These are phyloP conservation scores for Phytophthora capsici DNA, from an alignment of 352 stramenopile genomes.

Conservation along the genomic window DNA sequence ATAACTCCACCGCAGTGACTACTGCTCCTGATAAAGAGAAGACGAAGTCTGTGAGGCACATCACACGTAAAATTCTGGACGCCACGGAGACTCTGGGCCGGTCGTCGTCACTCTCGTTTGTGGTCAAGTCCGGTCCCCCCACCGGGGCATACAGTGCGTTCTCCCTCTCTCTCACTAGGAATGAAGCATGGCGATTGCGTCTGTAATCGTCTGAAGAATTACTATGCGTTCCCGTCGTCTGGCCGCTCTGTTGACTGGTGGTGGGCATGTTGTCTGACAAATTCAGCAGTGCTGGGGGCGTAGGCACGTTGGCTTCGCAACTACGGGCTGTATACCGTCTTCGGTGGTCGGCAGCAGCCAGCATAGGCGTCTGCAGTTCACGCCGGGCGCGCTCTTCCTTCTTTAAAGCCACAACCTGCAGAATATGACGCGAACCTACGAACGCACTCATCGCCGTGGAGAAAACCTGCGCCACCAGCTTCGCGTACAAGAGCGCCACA, in stretches of 20 bases:
- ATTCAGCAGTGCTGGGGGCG: conserved; percentile 23
- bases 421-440: conserved; percentile 64
- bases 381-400: conserved; percentile 31
- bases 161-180: conserved; percentile 28
- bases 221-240: conserved; percentile 33
- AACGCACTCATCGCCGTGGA: conserved; percentile 75
- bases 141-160: conserved; percentile 39
- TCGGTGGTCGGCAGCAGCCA: conserved; percentile 25
- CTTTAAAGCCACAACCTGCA: conserved; percentile 57
- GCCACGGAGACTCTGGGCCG: conserved; percentile 53
- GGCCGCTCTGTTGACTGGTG: conserved; percentile 20
- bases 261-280: conserved; percentile 10
- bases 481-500: conserved; percentile 56
- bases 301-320: conserved; percentile 16
- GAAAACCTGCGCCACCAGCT: conserved; percentile 70
- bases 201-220: conserved; percentile 41
- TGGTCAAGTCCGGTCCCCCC: conserved; percentile 27
- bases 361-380: conserved; percentile 45
- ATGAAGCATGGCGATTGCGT: conserved; percentile 35
- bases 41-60: conserved; percentile 73
- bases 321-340: conserved; percentile 15
- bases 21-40: conserved; percentile 74
- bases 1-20: conserved; percentile 61
- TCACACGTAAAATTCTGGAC: conserved; percentile 69
- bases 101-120: conserved; percentile 43